Percentiles rank a stretch among this genome's conserved stretches.
Conservation (phyloP, 352 stramenopile species). For the Globisporangium parvum region DNA sequence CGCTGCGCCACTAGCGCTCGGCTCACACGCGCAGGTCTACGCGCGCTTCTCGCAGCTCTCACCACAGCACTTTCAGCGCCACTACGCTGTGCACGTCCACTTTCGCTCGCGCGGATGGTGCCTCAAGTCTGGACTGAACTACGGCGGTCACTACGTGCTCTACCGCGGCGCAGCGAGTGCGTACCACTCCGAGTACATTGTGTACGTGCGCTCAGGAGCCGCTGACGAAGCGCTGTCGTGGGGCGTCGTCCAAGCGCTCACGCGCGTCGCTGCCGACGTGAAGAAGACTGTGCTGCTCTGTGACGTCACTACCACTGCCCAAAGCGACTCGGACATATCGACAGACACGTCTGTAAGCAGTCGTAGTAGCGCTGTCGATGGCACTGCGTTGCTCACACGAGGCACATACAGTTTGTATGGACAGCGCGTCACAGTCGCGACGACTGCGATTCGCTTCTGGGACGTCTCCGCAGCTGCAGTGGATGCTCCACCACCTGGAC, state of each 20-base stretch:
- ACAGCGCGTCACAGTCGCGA: constrained; percentile 25
- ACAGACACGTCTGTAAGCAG: not conserved
- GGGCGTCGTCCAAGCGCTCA: constrained; percentile 58
- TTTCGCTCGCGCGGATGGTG: constrained; percentile 50
- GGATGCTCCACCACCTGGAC: constrained; percentile 6
- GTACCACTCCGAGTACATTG: constrained; percentile 75
- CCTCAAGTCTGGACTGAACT: constrained; percentile 57
- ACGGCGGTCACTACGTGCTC: constrained; percentile 61
- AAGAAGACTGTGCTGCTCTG: constrained; percentile 77
- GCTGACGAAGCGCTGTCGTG: constrained; percentile 18
- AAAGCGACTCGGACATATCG: not conserved
- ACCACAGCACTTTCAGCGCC: constrained; percentile 22
- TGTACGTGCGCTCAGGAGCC: constrained; percentile 32
- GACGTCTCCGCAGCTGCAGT: constrained; percentile 24
- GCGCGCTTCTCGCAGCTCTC: not conserved
- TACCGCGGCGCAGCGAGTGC: constrained; percentile 44
- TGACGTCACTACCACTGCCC: constrained; percentile 17
- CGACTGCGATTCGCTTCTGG: constrained; percentile 54
- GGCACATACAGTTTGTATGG: constrained; percentile 33
- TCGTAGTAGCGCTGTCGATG: not conserved
- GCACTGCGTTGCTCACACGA: constrained; percentile 11
- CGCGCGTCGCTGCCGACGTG: constrained; percentile 64
- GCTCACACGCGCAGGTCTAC: not conserved
- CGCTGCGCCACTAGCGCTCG: not conserved
- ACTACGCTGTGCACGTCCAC: constrained; percentile 51